Evolutionary conservation across 2,329 filamentous ascomycete species (phyloP).

Genomic region (Stagonosporopsis rhizophila): DNA sequence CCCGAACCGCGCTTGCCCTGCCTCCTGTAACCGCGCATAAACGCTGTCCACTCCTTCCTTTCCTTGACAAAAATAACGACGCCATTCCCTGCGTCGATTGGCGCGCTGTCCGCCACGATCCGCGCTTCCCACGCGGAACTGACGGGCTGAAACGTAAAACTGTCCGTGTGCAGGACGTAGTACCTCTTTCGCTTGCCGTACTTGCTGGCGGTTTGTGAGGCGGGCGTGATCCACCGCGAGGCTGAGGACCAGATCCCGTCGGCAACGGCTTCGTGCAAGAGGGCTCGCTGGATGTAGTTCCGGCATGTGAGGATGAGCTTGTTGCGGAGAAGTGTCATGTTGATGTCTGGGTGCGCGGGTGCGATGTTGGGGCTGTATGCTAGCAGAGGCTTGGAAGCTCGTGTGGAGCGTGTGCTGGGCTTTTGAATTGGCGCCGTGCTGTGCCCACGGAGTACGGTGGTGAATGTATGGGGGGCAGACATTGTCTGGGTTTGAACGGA

Average conservation of each 20-base stretch:
- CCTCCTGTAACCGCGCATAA: constrained; percentile 33
- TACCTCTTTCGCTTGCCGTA: constrained; percentile 33
- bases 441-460: constrained; percentile 30
- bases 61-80: constrained; percentile 36
- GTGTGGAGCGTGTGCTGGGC: constrained; percentile 29
- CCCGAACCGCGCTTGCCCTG: constrained; percentile 31
- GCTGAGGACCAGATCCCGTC: constrained; percentile 36
- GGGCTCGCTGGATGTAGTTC: constrained; percentile 24
- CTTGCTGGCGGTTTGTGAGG: constrained; percentile 22
- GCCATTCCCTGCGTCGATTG: constrained; percentile 36
- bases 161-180: constrained; percentile 32
- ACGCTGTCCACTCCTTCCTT: constrained; percentile 32
- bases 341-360: constrained; percentile 35
- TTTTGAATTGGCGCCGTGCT: constrained; percentile 20
- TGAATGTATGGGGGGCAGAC: constrained; percentile 27
- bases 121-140: constrained; percentile 34
- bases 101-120: constrained; percentile 28
- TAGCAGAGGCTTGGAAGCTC: constrained; percentile 28
- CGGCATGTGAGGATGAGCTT: constrained; percentile 37
- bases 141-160: constrained; percentile 28
- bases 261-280: constrained; percentile 31
- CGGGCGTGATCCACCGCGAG: constrained; percentile 34
- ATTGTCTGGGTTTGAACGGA: constrained; percentile 40
- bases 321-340: constrained; percentile 36
- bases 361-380: constrained; percentile 34